phyloP scores from a whole-genome alignment of 768 basidiomycete species.

The Leccinum fibrillosum region DNA sequence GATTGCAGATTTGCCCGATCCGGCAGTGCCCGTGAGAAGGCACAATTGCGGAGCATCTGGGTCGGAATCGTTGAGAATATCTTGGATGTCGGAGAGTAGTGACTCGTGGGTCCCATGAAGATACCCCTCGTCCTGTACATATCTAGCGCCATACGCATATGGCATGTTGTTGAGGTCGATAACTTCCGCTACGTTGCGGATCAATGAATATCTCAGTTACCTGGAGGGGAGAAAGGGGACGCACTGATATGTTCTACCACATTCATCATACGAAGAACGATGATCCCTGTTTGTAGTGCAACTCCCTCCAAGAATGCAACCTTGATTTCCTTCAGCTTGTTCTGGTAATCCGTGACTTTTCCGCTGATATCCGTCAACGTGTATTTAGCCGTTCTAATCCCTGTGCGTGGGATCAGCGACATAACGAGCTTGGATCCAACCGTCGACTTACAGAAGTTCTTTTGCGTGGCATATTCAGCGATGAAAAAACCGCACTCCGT shows the following conservation, averaged over 20 bases:
- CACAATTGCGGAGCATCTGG: neutral
- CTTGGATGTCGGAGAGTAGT: neutral
- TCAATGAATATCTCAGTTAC: too few relatives aligned
- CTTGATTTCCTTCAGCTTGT: neutral
- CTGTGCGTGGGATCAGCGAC: neutral
- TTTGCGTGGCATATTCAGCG: neutral
- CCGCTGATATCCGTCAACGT: neutral
- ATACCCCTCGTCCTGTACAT: neutral
- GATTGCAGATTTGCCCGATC: neutral
- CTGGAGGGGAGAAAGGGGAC: neutral
- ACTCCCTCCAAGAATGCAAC: neutral
- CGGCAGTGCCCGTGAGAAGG: neutral
- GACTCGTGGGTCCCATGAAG: neutral
- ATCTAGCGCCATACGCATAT: neutral
- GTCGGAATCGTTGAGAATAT: neutral
- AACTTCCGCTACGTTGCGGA: neutral
- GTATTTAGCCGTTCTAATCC: neutral
- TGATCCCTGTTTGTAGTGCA: neutral
- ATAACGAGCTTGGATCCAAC: neutral
- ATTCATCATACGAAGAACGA: neutral
- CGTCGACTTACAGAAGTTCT: neutral
- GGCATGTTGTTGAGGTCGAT: neutral
- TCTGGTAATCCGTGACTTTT: neutral
- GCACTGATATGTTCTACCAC: neutral
- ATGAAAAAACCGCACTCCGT: slow-evolving; percentile 2